Evolutionary conservation across 345 rosid genomes (phyloP), one percentile per base, ranked within the genome.

Genomic region (Euphorbia peplus): DNA sequence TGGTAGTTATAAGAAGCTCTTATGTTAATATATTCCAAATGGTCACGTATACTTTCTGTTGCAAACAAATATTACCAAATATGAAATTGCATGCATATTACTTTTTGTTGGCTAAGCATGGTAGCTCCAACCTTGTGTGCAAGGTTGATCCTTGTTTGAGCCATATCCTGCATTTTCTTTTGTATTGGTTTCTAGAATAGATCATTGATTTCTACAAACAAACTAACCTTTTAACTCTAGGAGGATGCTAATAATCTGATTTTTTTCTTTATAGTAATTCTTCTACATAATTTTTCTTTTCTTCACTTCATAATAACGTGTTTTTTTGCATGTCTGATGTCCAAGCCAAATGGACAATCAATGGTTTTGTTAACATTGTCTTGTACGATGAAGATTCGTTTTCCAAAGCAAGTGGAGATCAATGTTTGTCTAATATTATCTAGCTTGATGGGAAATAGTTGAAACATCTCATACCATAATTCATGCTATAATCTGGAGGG

Each of bases 1-100:
- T 25, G 52, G 44, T 64, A 32, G 53, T 57, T 63, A 32, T 29
- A 60, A 24, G 65, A 53, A 46, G 13, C 42, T n/a, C 41, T 39
- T 60, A 12, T 64, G 8, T 39, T 4, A 5, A 39, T 11, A 44
- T 44, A 2, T 44, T 44, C 18, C 12, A 39, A 39, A 39, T 39
- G 22, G 22, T 22, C 1, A 28, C 10, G 8, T 1, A n/a, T 53
- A 8, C 12, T 53, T 21, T 53, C 16, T 53, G 28, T 53, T 53
- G 57, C 57, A 53, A 53, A 53, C 57, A 53, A 53, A 53, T 53
- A 22, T 53, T 53, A 12, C 50, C 15, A 44, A 44, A 44, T 44
- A 44, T 12, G 50, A 44, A 7, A 44, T 44, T 44, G 50, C 18
- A 6, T 44, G 50, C 50, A 44, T 44, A 44, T 44, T 44, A 44